These are phyloP conservation scores for Xylaria sp. DNA, from an alignment of 2,329 filamentous ascomycete genomes.

Conservation along the genomic window DNA sequence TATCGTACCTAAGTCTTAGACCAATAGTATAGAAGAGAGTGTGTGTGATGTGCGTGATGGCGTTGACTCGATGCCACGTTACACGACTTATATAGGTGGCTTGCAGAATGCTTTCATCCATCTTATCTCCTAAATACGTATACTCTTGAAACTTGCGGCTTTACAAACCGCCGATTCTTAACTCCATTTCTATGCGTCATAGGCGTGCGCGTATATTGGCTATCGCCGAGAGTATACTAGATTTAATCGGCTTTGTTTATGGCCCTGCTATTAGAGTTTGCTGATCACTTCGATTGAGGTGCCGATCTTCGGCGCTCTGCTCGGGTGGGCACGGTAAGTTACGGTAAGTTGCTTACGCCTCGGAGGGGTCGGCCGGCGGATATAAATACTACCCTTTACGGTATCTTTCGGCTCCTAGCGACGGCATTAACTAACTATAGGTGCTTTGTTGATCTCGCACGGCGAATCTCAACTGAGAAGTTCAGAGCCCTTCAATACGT, in stretches of 20 bases:
- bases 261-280: not conserved
- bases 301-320: not conserved
- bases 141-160: not conserved
- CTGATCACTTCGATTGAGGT: not conserved
- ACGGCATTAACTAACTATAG: not conserved
- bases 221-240: not conserved
- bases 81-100: not conserved
- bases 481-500: too few relatives aligned
- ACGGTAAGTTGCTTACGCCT: not conserved
- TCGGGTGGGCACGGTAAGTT: not conserved
- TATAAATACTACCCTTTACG: slow-evolving; percentile 14
- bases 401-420: not conserved
- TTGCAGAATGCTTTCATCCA: not conserved
- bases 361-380: slow-evolving; percentile 18
- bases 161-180: slow-evolving; percentile 16
- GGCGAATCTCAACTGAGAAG: too few relatives aligned
- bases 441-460: too few relatives aligned
- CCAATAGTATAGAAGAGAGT: not conserved
- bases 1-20: not conserved
- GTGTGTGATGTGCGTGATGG: not conserved
- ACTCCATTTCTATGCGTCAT: slow-evolving; percentile 19
- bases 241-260: not conserved
- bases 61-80: not conserved
- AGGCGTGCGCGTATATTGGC: not conserved
- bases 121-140: not conserved